Evolutionary conservation across 352 stramenopile genomes (phyloP).

Genomic region (Phytophthora uliginosa): DNA sequence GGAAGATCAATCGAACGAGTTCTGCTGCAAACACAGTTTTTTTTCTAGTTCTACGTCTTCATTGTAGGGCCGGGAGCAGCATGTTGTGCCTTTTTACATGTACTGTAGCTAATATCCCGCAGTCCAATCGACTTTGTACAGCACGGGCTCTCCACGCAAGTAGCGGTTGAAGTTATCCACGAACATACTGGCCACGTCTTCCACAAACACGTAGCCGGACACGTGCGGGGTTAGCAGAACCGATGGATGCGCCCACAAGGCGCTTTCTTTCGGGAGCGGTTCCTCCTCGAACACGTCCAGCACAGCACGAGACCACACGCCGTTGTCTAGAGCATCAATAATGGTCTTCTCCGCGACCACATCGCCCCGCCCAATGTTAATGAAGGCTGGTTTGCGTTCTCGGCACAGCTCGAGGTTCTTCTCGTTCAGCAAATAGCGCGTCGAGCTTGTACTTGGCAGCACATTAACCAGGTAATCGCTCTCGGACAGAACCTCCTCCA

Average conservation of each 20-base stretch:
- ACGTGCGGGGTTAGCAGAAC: constrained; percentile 87
- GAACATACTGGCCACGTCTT: constrained; percentile 85
- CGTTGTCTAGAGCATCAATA: constrained; percentile 65
- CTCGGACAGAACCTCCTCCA: constrained; percentile 55
- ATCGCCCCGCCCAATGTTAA: constrained; percentile 92
- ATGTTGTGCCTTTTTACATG: no score
- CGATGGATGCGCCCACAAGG: constrained; percentile 67
- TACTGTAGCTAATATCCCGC: constrained; percentile 30
- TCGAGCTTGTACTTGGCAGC: constrained; percentile 85
- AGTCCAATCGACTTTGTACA: constrained; percentile 47
- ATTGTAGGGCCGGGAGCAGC: neutral
- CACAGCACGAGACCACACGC: constrained; percentile 63
- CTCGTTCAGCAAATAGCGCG: constrained; percentile 72
- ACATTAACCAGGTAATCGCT: constrained; percentile 91
- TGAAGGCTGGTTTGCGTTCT: constrained; percentile 77
- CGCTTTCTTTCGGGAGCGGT: constrained; percentile 50
- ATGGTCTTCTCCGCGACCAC: constrained; percentile 74
- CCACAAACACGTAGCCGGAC: constrained; percentile 70
- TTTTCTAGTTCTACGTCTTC: neutral
- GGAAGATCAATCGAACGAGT: neutral
- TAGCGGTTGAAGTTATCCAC: constrained; percentile 61
- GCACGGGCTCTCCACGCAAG: constrained; percentile 32
- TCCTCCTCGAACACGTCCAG: constrained; percentile 70
- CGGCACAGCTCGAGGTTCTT: constrained; percentile 55
- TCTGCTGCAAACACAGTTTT: neutral